Base-by-base conservation (phyloP, 176 grass and related monocot genomes). In the Phoenix roebelenii region DNA sequence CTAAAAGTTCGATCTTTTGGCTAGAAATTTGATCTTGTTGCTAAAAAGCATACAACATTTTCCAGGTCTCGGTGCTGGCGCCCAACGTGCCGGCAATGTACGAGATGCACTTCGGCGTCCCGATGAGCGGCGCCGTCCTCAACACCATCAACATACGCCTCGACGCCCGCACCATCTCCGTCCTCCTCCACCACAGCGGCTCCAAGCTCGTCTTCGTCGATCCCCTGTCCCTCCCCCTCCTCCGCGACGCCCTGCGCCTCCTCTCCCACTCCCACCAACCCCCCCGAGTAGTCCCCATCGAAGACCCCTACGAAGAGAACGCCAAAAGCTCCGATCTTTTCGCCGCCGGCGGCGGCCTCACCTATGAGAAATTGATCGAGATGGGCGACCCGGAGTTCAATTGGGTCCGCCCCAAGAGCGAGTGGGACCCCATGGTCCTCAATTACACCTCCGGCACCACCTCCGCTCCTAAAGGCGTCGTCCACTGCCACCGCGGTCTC, bases 361-460 rank as follows among this genome's bases (percentile, higher is more conserved):
- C 91, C 5, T 96, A 96, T 56, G 80, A 90, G 65, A 14, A 63
- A 52, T 72, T 96, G 4, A 54, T 96, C 1, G 80, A 80, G 60
- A 60, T 24, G 10, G 83, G 91, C 0, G 77, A 96, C 28, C 74
- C 83, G n/a, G 67, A 65, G 59, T 90, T 96, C 61, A 1, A 18
- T 5, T 96, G 91, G 91, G 35, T 87, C 18, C 67, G 74, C 20
- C 91, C 91, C 5, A 10, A 1, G n/a, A 90, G 75, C 58, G 91
- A 90, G 72, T 78, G 85, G 83, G 86, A 96, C 7, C 91, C 91
- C 3, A 87, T 96, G 78, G 70, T 96, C 1, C 74, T 96, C 0
- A 96, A 96, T 68, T 96, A 96, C 77, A 90, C 91, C 51, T 96
- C 91, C 25, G 91, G 91, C 58, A 96, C 91, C 1, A 96, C 91